These are phyloP conservation scores for Russula ochroleuca DNA, from an alignment of 768 basidiomycete genomes.

Conservation along the genomic window DNA sequence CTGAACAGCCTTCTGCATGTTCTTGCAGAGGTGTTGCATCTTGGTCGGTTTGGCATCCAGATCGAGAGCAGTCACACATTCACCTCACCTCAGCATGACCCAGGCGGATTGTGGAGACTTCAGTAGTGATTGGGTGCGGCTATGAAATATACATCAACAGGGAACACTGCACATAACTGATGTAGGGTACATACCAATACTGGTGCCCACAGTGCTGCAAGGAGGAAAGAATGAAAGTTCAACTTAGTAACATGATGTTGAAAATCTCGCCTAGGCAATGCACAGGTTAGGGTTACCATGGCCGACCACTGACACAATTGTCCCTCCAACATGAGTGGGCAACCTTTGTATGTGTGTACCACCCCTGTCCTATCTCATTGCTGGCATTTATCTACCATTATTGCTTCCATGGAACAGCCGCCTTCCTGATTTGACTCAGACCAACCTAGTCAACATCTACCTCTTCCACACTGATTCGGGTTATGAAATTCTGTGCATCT, in stretches of 20 bases:
- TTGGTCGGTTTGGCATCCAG: slow-evolving; percentile 9
- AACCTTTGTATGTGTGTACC: slow-evolving; percentile 71
- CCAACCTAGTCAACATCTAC: too few relatives aligned
- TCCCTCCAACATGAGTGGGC: slow-evolving; percentile 75
- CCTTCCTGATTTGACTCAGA: slow-evolving; percentile 60
- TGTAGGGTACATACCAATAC: slow-evolving; percentile 11
- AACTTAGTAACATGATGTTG: too few relatives aligned
- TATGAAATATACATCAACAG: slow-evolving; percentile 1
- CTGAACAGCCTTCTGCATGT: too few relatives aligned
- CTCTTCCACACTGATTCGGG: too few relatives aligned
- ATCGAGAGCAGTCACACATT: not conserved
- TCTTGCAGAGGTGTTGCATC: slow-evolving; percentile 25
- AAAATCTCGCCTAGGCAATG: too few relatives aligned
- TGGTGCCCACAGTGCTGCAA: too few relatives aligned
- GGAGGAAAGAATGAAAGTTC: too few relatives aligned
- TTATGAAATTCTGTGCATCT: too few relatives aligned
- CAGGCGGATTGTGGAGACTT: slow-evolving; percentile 19
- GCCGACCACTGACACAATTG: slow-evolving; percentile 42
- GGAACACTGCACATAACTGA: not conserved
- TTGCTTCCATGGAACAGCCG: slow-evolving; percentile 63
- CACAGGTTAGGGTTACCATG: too few relatives aligned
- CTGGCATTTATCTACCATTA: slow-evolving; percentile 24
- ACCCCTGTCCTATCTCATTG: slow-evolving; percentile 23
- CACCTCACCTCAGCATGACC: slow-evolving; percentile 23
- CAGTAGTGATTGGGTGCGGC: slow-evolving; percentile 19